These are phyloP conservation scores for Periconia digitata DNA, from an alignment of 2,329 filamentous ascomycete species.

Conservation along the genomic window DNA sequence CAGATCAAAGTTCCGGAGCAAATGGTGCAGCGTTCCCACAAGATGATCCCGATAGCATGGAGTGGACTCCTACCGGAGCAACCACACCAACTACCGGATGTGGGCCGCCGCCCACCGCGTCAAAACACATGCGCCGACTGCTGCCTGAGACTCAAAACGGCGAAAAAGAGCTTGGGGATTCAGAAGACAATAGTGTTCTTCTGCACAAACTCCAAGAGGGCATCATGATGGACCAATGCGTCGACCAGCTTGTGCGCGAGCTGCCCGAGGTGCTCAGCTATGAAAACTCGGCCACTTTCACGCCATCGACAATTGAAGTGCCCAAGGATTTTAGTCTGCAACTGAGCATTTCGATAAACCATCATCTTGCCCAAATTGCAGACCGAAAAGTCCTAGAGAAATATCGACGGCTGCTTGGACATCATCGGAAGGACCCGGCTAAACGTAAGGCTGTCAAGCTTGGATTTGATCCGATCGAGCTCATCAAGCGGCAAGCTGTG, in stretches of 20 bases:
- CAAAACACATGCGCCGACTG: constrained; percentile 34
- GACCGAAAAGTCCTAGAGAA: constrained; percentile 41
- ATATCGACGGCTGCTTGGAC: constrained; percentile 39
- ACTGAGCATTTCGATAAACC: constrained; percentile 42
- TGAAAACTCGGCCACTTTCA: constrained; percentile 37
- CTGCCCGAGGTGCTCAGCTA: constrained; percentile 39
- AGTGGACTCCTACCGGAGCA: constrained; percentile 39
- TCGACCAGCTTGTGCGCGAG: constrained; percentile 39
- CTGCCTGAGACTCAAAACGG: constrained; percentile 29
- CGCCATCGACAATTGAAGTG: constrained; percentile 42
- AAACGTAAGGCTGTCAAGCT: constrained; percentile 37
- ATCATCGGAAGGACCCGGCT: constrained; percentile 32
- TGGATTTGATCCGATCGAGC: constrained; percentile 42
- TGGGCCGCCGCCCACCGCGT: constrained; percentile 30
- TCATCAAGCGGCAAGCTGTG: constrained; percentile 44
- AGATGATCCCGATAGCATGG: constrained; percentile 41
- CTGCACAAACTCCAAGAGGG: constrained; percentile 40
- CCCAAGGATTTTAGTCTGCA: constrained; percentile 42
- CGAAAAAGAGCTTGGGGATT: constrained; percentile 22
- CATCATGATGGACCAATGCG: constrained; percentile 40
- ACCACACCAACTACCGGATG: constrained; percentile 31
- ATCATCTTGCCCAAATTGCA: constrained; percentile 41
- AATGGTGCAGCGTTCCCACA: constrained; percentile 18
- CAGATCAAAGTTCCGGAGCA: constrained; percentile 8
- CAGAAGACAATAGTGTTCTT: constrained; percentile 30